A percentile compares a stretch with the other conserved stretches of the same genome.
Evolutionary conservation across 75 land plant species (phyloP).

Genomic region (Ceratopteris richardii): DNA sequence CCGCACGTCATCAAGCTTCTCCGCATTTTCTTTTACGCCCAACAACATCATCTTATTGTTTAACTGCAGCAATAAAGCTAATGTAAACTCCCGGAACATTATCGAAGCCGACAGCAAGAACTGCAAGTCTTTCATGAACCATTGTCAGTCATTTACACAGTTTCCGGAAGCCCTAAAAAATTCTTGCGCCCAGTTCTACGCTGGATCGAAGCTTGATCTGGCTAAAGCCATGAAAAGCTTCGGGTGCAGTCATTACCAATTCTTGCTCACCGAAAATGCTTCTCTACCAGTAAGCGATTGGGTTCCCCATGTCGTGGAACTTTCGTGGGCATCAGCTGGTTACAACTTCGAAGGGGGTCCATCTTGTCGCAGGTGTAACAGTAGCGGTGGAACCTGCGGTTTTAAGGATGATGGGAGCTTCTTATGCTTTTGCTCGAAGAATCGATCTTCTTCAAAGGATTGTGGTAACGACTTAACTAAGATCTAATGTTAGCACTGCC

Average conservation of each 20-base stretch:
- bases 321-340: neutral
- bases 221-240: neutral
- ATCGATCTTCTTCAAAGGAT: neutral
- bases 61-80: neutral
- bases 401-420: neutral
- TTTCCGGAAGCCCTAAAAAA: no score
- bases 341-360: neutral
- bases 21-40: neutral
- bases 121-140: neutral
- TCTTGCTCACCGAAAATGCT: neutral
- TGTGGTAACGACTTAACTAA: neutral
- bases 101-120: neutral
- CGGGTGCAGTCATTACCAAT: neutral
- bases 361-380: neutral
- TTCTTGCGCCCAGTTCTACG: neutral
- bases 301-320: neutral
- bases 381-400: neutral
- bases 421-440: neutral
- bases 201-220: neutral
- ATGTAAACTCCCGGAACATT: neutral
- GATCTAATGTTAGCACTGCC: neutral
- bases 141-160: neutral
- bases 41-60: neutral
- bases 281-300: neutral
- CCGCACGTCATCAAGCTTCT: neutral